Evolutionary conservation across 1,139 yeast species (phyloP), one percentile per base, ranked within the genome.

Genomic region (Blastobotrys arbuscula): DNA sequence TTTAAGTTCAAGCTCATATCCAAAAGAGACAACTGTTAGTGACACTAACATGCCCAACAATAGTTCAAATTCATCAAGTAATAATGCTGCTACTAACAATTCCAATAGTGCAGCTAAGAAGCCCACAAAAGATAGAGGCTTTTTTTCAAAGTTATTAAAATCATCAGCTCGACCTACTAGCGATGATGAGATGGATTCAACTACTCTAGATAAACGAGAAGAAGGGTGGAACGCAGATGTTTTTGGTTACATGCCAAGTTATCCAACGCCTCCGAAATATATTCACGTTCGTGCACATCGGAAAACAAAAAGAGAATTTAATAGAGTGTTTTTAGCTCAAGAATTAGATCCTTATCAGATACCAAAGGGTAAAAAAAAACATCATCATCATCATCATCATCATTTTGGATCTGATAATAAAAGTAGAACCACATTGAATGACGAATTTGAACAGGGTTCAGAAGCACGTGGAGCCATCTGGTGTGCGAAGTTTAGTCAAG

Each of bases 241-340:
- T 16, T 56, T 64, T 47, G 67, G 65, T 9, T 62, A 55, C 47
- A 59, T 58, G 7, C 63, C 68, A 4, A 58, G 58, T 47, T 49
- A 52, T 38, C 63, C 66, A 1, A 60, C 62, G 1, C 61, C 61
- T 9, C 70, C 70, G 13, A 64, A 65, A 48, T 69, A 68, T 51
- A 61, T 69, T 46, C 65, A 66, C 34, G 69, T 68, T 7, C 61
- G 69, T 19, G 62, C 70, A 2, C 69, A 66, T 47, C 60, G 62
- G 28, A 66, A 65, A 52, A 52, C 56, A 41, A 50, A 55, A 24
- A 59, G 66, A 12, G 69, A 67, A 38, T 69, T 81, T 52, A 77
- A 77, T 55, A 70, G 83, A 51, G 63, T 88, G 44, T 87, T 89
- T 57, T 68, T 88, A 39, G 95, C 96, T 0, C 97, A 89, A 64